Evolutionary conservation across 2,329 filamentous ascomycete species (phyloP).

Genomic region (Leptographium wingfieldii): DNA sequence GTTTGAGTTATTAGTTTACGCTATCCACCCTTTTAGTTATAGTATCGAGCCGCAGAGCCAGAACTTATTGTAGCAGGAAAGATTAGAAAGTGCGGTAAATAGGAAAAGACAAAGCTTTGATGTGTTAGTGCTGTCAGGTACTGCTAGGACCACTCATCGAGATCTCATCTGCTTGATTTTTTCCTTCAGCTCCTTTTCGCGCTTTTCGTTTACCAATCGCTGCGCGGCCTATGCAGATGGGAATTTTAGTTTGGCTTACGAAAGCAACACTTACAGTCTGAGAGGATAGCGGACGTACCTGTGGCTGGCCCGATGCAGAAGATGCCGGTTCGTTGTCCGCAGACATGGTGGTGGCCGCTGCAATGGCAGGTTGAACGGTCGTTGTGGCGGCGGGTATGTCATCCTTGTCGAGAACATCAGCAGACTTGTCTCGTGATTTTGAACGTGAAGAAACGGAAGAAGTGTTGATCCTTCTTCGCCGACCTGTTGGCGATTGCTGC

Average conservation of each 20-base stretch:
- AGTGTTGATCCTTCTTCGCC: constrained; percentile 31
- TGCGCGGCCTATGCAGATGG: constrained; percentile 18
- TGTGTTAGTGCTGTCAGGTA: constrained; percentile 32
- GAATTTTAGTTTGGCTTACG: not conserved
- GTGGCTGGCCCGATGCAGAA: constrained; percentile 11
- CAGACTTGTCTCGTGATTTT: constrained; percentile 37
- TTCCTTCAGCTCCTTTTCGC: constrained; percentile 38
- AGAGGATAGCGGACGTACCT: constrained; percentile 16
- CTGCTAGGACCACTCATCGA: constrained; percentile 28
- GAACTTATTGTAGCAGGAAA: not conserved
- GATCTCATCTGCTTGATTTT: constrained; percentile 44
- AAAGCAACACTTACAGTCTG: not conserved
- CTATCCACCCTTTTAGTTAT: not conserved
- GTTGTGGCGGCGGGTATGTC: constrained; percentile 22
- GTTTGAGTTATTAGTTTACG: not conserved
- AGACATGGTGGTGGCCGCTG: not conserved
- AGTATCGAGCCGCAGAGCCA: not conserved
- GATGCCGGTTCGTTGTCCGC: not conserved
- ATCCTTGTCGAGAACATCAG: constrained; percentile 43
- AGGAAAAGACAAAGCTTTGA: constrained; percentile 19
- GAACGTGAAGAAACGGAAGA: constrained; percentile 40
- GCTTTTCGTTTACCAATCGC: constrained; percentile 31
- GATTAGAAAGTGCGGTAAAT: not conserved
- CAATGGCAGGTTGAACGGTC: not conserved
- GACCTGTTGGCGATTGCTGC: not conserved